Conservation (phyloP, 192 early-diverging fungal species). For the Coemansia erecta region DNA sequence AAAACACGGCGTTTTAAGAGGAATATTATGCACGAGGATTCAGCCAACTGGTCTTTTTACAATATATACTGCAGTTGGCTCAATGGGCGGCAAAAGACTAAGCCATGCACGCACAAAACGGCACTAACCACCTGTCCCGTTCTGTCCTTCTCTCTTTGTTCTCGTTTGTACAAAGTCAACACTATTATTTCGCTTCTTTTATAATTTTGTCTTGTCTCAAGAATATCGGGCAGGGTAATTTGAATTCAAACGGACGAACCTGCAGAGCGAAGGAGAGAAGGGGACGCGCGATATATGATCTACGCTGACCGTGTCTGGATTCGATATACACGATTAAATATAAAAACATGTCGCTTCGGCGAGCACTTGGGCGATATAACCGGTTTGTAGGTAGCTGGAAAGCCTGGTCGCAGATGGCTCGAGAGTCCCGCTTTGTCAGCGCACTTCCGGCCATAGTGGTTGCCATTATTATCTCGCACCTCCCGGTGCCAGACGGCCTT, state of each 20-base stretch:
- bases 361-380: background rate
- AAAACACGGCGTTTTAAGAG: no score
- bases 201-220: background rate
- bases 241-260: no score
- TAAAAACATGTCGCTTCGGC: background rate
- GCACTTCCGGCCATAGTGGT: slow-evolving; percentile 35
- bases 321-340: background rate
- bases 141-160: slow-evolving; percentile 5
- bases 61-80: no score
- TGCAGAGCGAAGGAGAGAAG: no score
- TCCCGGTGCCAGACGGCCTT: slow-evolving; percentile 33
- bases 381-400: slow-evolving; percentile 42
- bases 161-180: background rate
- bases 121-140: background rate
- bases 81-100: no score
- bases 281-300: no score
- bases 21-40: no score
- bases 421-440: slow-evolving; percentile 26
- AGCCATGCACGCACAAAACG: no score
- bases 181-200: background rate
- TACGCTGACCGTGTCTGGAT: background rate
- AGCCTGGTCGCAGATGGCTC: slow-evolving; percentile 17
- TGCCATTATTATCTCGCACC: slow-evolving; percentile 28
- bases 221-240: no score
- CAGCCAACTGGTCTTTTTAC: no score